Evolutionary conservation across 108 stramenopile genomes (phyloP).

Genomic region (Mediolabrus comicus): DNA sequence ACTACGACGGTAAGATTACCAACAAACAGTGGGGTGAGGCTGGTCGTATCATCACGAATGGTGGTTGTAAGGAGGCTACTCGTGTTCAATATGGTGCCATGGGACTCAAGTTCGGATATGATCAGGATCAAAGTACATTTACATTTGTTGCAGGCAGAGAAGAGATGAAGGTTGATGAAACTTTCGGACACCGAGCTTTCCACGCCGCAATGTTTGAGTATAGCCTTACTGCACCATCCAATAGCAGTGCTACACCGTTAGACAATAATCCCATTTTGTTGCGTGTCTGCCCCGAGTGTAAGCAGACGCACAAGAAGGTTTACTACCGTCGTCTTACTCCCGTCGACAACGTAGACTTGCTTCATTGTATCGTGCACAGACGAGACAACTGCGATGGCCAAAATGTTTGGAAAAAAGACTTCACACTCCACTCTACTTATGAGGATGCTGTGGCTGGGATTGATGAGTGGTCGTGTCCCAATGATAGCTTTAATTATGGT

Average conservation of each 20-base stretch:
- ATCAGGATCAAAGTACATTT: slow-evolving; percentile 15
- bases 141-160: slow-evolving; percentile 34
- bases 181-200: slow-evolving; percentile 17
- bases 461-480: slow-evolving; percentile 44
- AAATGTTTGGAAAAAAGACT: slow-evolving; percentile 20
- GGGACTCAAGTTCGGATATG: slow-evolving; percentile 11
- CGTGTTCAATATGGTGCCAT: slow-evolving; percentile 6
- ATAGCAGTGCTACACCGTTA: not conserved
- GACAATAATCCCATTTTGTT: slow-evolving; percentile 10
- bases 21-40: slow-evolving; percentile 19
- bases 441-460: slow-evolving; percentile 32
- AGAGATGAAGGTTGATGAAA: slow-evolving; percentile 3
- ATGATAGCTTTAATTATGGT: slow-evolving; percentile 21
- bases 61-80: slow-evolving; percentile 2
- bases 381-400: slow-evolving; percentile 7
- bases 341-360: slow-evolving; percentile 16
- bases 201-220: not conserved
- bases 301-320: slow-evolving; percentile 22
- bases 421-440: slow-evolving; percentile 38
- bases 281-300: slow-evolving; percentile 30
- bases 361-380: slow-evolving; percentile 23
- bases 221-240: not conserved
- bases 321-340: slow-evolving; percentile 40
- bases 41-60: slow-evolving; percentile 28
- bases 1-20: slow-evolving; percentile 27